Conservation (phyloP, 306 rosid species). For the Amphicarpaea edgeworthii region DNA sequence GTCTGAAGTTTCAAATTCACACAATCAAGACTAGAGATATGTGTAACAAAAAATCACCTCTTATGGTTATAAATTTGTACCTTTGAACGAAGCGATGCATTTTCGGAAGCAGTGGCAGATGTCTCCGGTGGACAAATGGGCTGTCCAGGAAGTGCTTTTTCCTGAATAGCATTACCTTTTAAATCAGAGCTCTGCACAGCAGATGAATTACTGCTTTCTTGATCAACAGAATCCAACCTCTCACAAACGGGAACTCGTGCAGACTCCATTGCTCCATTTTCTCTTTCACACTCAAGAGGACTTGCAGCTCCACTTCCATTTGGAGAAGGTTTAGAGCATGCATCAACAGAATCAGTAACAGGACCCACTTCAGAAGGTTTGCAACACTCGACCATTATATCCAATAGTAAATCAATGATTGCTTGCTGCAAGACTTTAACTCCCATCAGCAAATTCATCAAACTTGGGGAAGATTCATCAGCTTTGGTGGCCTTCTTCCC, state of each 20-base stretch:
- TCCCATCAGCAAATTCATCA: conserved; percentile 99
- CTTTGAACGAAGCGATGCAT: conserved; percentile 74
- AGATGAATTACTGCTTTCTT: conserved; percentile 70
- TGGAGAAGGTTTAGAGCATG: conserved; percentile 71
- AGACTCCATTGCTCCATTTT: conserved; percentile 70
- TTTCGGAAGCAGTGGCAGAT: conserved; percentile 72
- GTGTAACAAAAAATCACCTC: conserved; percentile 40
- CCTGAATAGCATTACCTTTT: conserved; percentile 55
- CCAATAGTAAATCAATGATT: conserved; percentile 92
- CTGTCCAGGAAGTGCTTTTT: conserved; percentile 72
- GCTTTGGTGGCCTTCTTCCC: conserved; percentile 77
- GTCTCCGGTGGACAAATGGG: conserved; percentile 87
- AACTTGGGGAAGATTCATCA: conserved; percentile 94
- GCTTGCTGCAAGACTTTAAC: conserved; percentile 98
- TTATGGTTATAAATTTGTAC: conserved; percentile 53
- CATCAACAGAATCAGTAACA: conserved; percentile 63
- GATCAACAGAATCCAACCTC: conserved; percentile 74
- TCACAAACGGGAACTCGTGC: conserved; percentile 64
- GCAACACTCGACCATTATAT: conserved; percentile 99
- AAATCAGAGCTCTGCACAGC: conserved; percentile 93
- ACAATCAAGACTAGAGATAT: conserved; percentile 37
- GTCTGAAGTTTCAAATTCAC: conserved; percentile 65
- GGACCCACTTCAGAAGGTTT: conserved; percentile 89
- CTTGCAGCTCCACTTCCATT: conserved; percentile 63
- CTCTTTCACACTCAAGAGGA: conserved; percentile 68